phyloP scores from a whole-genome alignment of 176 grass and related monocot species.

The Cocos nucifera region DNA sequence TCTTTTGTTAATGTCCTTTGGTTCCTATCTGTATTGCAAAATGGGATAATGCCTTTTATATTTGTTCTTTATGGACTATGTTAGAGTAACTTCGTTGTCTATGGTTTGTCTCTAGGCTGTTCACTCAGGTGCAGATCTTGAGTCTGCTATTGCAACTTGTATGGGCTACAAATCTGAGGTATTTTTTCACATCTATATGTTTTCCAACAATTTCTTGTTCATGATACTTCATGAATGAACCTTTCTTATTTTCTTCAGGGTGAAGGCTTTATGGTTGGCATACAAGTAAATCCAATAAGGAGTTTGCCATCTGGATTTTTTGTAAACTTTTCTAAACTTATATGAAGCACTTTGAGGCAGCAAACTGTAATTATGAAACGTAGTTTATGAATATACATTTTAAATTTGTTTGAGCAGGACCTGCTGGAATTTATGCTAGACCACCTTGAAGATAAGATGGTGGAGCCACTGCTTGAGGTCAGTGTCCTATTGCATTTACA shows the following conservation, averaged over 20 bases:
- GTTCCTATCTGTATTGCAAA: too few species aligned
- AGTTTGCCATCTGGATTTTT: slow-evolving; percentile 91
- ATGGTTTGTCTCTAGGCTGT: slow-evolving; percentile 52
- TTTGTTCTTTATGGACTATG: too few species aligned
- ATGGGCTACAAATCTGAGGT: slow-evolving; percentile 97
- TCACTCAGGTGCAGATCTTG: slow-evolving; percentile 98
- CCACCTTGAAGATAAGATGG: slow-evolving; percentile 82
- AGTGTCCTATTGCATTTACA: slow-evolving; percentile 14
- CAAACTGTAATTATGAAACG: too few species aligned
- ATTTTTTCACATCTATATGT: slow-evolving; percentile 6
- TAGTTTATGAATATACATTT: slow-evolving; percentile 6
- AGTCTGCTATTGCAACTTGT: slow-evolving; percentile 91
- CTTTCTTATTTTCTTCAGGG: slow-evolving; percentile 39
- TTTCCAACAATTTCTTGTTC: slow-evolving; percentile 1
- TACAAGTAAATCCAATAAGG: slow-evolving; percentile 84
- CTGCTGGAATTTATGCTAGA: slow-evolving; percentile 87
- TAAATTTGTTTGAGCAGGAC: slow-evolving; percentile 33
- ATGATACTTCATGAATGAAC: slow-evolving; percentile 9
- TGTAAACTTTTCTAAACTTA: slow-evolving; percentile 34
- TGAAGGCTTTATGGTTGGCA: slow-evolving; percentile 99
- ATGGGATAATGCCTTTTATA: too few species aligned
- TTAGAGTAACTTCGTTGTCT: too few species aligned
- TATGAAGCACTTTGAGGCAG: too few species aligned
- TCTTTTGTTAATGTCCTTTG: too few species aligned
- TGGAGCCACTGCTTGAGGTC: slow-evolving; percentile 77